Percentiles rank a stretch among this genome's conserved stretches.
Conservation (phyloP, 163 green algal genomes). For the Coccomyxa subellipsoidea region DNA sequence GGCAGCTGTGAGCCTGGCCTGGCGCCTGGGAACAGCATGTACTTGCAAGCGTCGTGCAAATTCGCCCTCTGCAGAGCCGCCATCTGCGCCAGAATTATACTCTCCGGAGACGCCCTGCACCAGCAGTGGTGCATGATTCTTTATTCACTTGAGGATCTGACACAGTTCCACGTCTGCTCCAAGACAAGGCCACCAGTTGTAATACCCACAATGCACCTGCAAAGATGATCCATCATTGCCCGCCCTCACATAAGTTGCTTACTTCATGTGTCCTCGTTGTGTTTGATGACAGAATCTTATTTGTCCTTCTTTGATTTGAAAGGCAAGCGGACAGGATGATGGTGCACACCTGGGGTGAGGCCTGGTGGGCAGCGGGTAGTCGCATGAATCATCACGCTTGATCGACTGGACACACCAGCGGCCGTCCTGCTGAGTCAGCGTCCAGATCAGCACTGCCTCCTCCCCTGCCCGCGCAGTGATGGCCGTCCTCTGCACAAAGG, state of each 20-base stretch:
- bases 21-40: neutral
- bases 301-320: too few relatives aligned
- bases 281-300: too few relatives aligned
- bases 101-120: neutral
- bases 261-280: too few relatives aligned
- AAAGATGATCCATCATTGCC: too few relatives aligned
- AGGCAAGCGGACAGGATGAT: too few relatives aligned
- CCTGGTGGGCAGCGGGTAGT: neutral
- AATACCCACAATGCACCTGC: too few relatives aligned
- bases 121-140: neutral
- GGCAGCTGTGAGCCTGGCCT: neutral
- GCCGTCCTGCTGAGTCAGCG: neutral
- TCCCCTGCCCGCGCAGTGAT: neutral
- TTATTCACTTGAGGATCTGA: too few relatives aligned
- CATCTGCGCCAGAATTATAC: neutral
- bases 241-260: too few relatives aligned
- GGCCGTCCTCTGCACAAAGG: neutral
- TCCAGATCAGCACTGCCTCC: constrained; percentile 1
- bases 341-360: neutral
- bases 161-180: too few relatives aligned
- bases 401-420: neutral
- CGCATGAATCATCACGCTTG: neutral
- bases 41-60: neutral
- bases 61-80: neutral
- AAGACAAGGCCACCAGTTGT: too few relatives aligned